Evolutionary conservation across 805 yeast species (phyloP).

Genomic region (Saturnispora bothae): DNA sequence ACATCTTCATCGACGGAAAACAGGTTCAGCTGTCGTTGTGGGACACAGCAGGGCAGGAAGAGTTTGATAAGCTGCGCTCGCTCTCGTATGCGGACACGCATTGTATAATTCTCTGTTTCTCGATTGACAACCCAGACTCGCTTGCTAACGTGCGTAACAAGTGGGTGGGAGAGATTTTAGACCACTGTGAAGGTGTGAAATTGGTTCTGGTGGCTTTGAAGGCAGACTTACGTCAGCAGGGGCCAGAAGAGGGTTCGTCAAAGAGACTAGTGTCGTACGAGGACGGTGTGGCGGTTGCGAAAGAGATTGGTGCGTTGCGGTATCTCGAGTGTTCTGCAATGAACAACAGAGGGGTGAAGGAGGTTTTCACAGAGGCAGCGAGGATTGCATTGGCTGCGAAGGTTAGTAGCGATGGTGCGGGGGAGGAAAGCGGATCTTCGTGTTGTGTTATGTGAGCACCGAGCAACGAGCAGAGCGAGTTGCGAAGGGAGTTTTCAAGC

Average conservation of each 20-base stretch:
- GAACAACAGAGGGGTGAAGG: conserved; percentile 95
- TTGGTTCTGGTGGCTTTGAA: conserved; percentile 87
- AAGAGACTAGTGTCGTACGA: conserved; percentile 71
- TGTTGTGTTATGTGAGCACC: too few relatives aligned
- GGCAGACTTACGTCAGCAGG: conserved; percentile 71
- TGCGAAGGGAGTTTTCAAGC: too few relatives aligned
- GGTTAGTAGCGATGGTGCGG: conserved; percentile 34
- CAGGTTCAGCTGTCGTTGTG: conserved; percentile 87
- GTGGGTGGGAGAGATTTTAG: conserved; percentile 96
- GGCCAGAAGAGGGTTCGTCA: neutral
- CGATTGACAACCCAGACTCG: conserved; percentile 90
- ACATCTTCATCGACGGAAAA: conserved; percentile 88
- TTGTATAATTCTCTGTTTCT: conserved; percentile 91
- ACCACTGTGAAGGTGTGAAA: conserved; percentile 94
- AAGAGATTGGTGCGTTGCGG: conserved; percentile 84
- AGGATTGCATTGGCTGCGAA: conserved; percentile 89
- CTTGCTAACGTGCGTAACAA: conserved; percentile 88
- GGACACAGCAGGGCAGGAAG: conserved; percentile 99
- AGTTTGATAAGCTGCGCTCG: conserved; percentile 88
- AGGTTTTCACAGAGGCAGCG: conserved; percentile 97
- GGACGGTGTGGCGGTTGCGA: conserved; percentile 89
- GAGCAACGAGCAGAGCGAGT: too few relatives aligned
- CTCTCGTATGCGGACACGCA: conserved; percentile 92
- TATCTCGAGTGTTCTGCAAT: conserved; percentile 96
- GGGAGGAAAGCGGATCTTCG: conserved; percentile 4